Evolutionary conservation across 352 stramenopile species (phyloP), one percentile per base, ranked within the genome.

Genomic region (Globisporangium echinulatum): DNA sequence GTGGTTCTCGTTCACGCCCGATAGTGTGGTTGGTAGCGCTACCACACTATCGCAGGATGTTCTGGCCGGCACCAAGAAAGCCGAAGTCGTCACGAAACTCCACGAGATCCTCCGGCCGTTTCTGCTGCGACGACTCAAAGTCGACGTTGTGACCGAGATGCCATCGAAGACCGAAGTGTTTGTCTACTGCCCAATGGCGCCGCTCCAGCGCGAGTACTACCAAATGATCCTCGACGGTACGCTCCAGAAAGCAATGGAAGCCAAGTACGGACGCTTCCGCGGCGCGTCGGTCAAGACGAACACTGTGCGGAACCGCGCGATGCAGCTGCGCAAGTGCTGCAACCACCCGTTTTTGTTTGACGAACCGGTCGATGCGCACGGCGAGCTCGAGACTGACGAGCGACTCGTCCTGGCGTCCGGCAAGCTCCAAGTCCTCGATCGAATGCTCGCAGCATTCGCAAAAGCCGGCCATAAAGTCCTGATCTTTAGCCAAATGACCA

Each of bases 291-390:
- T 90, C 63, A 78, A 77, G 44, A 84, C 78, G 11, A 72, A 59
- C 36, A 85, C 71, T 8, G 49, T 90, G n/a, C 67, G 70, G 58
- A 95, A 95, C 72, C 81, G 80, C 58, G 74, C 62, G 75, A 99
- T 99, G 97, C 97, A 99, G 65, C 79, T 99, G 54, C 85, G 97
- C 58, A 99, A 99, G 76, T 99, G 96, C 75, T 99, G 97, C 77
- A 99, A 99, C 68, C 97, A 99, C 69, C 98, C 98, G 11, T 99
- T 98, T 71, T 81, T 99, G 42, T 94, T 97, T 47, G 85, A 96
- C 58, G 83, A 93, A 53, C 77, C 81, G 8, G 75, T 78, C 39
- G 74, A 85, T 38, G 72, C 67, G 13, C 75, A 54, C 13, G 83
- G 83, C 37, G 59, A 78, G 4, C 58, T 88, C 47, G 44, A 74